phyloP scores from a whole-genome alignment of 352 stramenopile species.

The Pythium oligandrum region DNA sequence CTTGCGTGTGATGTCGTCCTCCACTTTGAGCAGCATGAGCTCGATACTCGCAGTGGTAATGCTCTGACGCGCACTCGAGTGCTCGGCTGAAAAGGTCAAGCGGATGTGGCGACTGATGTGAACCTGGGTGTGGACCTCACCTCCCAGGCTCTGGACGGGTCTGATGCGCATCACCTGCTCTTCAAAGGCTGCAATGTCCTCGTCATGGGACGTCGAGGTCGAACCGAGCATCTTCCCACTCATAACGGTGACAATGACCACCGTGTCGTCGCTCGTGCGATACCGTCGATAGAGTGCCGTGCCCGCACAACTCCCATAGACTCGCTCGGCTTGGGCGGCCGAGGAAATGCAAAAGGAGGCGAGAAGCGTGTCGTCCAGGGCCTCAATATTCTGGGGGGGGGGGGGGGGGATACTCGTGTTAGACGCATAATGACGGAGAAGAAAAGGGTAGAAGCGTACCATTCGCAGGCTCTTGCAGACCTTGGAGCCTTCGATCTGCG shows the following conservation, averaged over 20 bases:
- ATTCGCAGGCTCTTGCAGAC: too few species aligned
- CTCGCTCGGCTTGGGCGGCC: too few species aligned
- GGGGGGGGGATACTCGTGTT: too few species aligned
- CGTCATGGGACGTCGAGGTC: not conserved
- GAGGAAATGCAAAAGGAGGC: too few species aligned
- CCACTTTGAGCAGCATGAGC: not conserved
- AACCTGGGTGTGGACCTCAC: not conserved
- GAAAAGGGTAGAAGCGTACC: too few species aligned
- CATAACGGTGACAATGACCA: not conserved
- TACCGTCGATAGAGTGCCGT: too few species aligned
- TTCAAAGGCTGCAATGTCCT: not conserved
- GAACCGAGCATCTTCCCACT: not conserved
- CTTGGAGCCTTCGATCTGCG: too few species aligned
- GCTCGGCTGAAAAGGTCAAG: not conserved
- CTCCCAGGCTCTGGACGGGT: not conserved
- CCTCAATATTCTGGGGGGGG: too few species aligned
- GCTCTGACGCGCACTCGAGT: not conserved
- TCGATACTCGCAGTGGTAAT: not conserved
- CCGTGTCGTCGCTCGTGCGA: too few species aligned
- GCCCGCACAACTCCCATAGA: too few species aligned
- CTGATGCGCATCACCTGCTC: not conserved
- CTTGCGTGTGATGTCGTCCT: not conserved
- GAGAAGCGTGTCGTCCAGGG: too few species aligned
- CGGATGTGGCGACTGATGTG: not conserved
- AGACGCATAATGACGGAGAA: too few species aligned